Conservation (phyloP, 2,329 filamentous ascomycete species). For the Paraphaeosphaeria minitans region DNA sequence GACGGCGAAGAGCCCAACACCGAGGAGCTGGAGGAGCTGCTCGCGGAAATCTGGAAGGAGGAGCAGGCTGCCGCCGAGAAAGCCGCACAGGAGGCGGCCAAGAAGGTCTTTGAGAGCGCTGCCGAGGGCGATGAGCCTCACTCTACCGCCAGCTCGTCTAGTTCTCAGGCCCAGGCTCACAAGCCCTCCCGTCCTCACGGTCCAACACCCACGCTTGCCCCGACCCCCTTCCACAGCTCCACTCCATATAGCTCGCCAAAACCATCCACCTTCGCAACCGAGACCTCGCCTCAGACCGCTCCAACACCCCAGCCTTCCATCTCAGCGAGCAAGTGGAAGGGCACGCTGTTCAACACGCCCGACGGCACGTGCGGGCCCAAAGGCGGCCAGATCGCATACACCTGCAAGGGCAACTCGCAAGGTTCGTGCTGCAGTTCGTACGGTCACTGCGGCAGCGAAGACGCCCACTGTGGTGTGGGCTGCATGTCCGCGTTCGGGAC, state of each 20-base stretch:
- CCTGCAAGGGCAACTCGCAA: slow-evolving; percentile 19
- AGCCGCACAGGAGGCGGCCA: background rate
- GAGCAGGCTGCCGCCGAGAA: background rate
- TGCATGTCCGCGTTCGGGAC: slow-evolving; percentile 17
- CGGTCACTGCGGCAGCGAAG: slow-evolving; percentile 7
- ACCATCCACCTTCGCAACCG: background rate
- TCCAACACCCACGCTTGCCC: background rate
- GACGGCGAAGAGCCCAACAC: background rate
- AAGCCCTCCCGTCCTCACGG: background rate
- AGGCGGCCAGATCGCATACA: slow-evolving; percentile 10
- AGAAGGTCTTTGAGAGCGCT: background rate
- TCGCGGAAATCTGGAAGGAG: background rate
- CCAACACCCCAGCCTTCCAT: background rate
- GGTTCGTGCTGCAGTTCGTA: slow-evolving; percentile 27
- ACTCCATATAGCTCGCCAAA: background rate
- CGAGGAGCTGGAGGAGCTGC: background rate
- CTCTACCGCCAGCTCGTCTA: background rate
- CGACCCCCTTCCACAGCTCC: background rate
- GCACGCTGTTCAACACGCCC: background rate
- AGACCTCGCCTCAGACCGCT: background rate
- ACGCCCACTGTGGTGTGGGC: slow-evolving; percentile 5
- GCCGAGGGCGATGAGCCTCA: background rate
- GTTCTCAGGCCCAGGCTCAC: background rate
- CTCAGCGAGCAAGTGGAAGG: background rate
- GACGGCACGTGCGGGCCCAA: background rate